Evolutionary conservation across 257 asterid genomes (phyloP), one percentile per base, ranked within the genome.

Genomic region (Scutellaria galericulata): DNA sequence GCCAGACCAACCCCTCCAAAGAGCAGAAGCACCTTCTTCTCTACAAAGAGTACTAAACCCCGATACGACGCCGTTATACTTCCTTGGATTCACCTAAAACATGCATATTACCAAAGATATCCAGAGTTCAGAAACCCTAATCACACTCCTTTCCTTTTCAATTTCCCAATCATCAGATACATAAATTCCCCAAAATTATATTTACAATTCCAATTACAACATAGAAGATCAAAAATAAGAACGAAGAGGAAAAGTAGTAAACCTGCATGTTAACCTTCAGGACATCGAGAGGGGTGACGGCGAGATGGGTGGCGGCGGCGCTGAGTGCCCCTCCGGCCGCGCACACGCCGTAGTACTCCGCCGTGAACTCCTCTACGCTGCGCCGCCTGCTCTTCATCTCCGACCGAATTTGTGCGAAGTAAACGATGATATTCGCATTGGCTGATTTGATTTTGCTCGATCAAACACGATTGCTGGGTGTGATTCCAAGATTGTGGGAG

Each of bases 1-100:
- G 4, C 92, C 84, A n/a, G 96, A 86, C 95, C 96, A 90, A 56
- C 95, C 96, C 83, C 89, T 86, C 92, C 94, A 83, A 51, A 90
- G 87, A 66, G 88, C 86, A 61, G 85, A 79, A 46, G 81, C 81
- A 39, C 96, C 96, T 76, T 74, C 88, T 75, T 90, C 92, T 76
- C 80, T 79, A 83, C 83, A 86, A 37, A 90, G 86, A 50, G 86
- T 85, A 54, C 86, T 73, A 51, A 86, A 82, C 56, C 95, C 92
- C 44, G 95, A 82, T 12, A 82, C 56, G 67, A 88, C 84, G 63
- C 91, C 85, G 12, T 75, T 79, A 77, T 90, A 90, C 78, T 90
- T 90, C 3, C 74, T 72, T 15, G 95, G 96, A 40, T 86, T 77
- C 71, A 87, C 91, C 96, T 89, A 78, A 61, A 75, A 64, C 14